phyloP scores from a whole-genome alignment of 2,329 filamentous ascomycete genomes.

The Aspergillus neotritici region DNA sequence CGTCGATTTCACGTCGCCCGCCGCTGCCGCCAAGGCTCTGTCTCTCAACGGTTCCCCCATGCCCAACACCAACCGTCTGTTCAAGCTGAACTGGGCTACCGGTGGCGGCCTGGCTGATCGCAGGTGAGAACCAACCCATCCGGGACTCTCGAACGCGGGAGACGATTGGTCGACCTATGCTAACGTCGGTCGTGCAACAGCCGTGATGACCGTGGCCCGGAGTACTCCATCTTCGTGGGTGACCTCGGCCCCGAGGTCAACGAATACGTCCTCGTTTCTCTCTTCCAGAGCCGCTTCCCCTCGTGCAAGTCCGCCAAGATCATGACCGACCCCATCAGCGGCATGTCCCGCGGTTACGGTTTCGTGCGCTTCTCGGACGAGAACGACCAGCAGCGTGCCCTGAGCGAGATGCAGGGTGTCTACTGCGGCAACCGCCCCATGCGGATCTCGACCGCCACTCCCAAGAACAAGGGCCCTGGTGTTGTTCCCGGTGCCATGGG shows the following conservation, averaged over 20 bases:
- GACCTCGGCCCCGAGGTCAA: slow-evolving; percentile 98
- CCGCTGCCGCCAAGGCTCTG: slow-evolving; percentile 88
- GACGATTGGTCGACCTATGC: too few relatives aligned
- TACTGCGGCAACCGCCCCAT: slow-evolving; percentile 98
- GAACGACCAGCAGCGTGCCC: slow-evolving; percentile 88
- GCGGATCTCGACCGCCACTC: slow-evolving; percentile 95
- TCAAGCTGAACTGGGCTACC: slow-evolving; percentile 99
- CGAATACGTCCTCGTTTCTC: slow-evolving; percentile 92
- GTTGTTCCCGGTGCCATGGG: slow-evolving; percentile 48
- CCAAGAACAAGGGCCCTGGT: slow-evolving; percentile 72
- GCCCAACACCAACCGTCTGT: slow-evolving; percentile 87
- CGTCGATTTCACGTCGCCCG: slow-evolving; percentile 79
- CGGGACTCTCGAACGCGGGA: too few relatives aligned
- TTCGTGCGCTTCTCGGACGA: slow-evolving; percentile 97
- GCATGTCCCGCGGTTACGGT: slow-evolving; percentile 94
- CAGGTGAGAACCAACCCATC: slow-evolving; percentile 53
- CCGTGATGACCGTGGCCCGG: slow-evolving; percentile 90
- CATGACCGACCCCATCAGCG: slow-evolving; percentile 97
- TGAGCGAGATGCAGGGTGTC: slow-evolving; percentile 97
- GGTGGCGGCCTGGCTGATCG: slow-evolving; percentile 92
- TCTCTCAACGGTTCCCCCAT: slow-evolving; percentile 80
- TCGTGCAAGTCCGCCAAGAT: slow-evolving; percentile 99
- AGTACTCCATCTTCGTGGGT: slow-evolving; percentile 96
- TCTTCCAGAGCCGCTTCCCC: slow-evolving; percentile 93
- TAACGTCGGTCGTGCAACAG: slow-evolving; percentile 14